These are phyloP conservation scores for Emmonsia crescens DNA, from an alignment of 2,329 filamentous ascomycete species.

Conservation along the genomic window DNA sequence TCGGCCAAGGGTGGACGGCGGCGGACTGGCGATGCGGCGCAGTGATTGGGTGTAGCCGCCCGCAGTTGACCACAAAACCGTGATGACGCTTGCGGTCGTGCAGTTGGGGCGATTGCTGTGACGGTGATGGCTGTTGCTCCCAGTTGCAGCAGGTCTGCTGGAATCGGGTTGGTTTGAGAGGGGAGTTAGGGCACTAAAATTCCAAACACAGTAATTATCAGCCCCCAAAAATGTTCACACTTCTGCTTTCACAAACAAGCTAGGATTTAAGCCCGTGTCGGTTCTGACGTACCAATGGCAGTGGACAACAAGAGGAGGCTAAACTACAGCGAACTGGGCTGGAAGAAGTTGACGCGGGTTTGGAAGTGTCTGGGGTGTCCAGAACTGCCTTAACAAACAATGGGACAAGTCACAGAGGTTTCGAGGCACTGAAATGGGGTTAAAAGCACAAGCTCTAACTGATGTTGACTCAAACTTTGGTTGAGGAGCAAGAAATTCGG, in stretches of 20 bases:
- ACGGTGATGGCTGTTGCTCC: neutral
- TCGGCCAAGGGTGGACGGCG: neutral
- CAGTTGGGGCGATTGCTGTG: neutral
- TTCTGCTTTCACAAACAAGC: neutral
- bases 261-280: neutral
- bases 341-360: neutral
- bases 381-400: neutral
- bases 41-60: neutral
- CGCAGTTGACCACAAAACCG: neutral
- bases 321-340: neutral
- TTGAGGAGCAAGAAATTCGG: neutral
- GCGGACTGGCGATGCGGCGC: neutral
- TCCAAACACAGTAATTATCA: neutral
- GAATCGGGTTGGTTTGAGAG: neutral
- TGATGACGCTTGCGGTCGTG: conserved; percentile 4
- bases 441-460: neutral
- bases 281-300: neutral
- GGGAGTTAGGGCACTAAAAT: neutral
- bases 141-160: neutral
- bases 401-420: neutral
- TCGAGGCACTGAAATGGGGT: neutral
- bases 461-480: neutral
- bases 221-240: neutral
- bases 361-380: neutral
- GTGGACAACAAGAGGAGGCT: neutral